Evolutionary conservation across 805 yeast species (phyloP), one percentile per base, ranked within the genome.

Genomic region (Metschnikowia lachancei): DNA sequence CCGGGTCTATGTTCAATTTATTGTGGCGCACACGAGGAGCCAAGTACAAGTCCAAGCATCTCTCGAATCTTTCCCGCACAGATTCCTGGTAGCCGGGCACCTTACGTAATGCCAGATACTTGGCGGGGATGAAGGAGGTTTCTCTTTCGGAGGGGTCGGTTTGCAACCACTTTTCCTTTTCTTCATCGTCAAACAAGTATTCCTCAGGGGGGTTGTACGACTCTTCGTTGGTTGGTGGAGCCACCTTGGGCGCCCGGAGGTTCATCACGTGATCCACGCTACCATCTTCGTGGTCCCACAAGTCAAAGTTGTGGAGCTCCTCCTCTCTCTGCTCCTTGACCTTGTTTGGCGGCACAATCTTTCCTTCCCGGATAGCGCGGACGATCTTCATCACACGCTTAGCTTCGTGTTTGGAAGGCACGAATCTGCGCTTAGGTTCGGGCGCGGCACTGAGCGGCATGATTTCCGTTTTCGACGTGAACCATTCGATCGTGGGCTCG

Each of bases 161-260:
- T 37, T 77, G 78, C 53, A 80, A 79, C 87, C 92, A 87, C 57
- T 77, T 72, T 55, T 82, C 75, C 54, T 70, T 72, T 63, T 92
- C 98, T 59, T 89, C 92, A 39, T 81, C 86, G 12, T 82, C 82
- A 51, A 88, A 70, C 55, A 94, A 70, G 60, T 94, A 94, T 72
- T 94, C 99, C 61, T 78, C 96, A 4, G 99, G 99, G 31, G 99
- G 99, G 63, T 94, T 94, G 67, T 94, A 94, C 59, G 94, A 83
- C 71, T 92, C 97, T 56, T 92, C 99, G 62, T 94, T 82, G 0
- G 97, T 88, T 47, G 99, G 99, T 30, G 97, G 98, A 13, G 96
- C 82, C 58, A 89, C 57, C 66, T 94, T 92, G 32, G 99, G 99
- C 13, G 99, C 99, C 62, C 96, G 81, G 57, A 92, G 73, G 53